A percentile compares a stretch with the other conserved stretches of the same genome.
These are phyloP conservation scores for Ophiosphaerella herpotricha DNA, from an alignment of 2,329 filamentous ascomycete genomes.

Conservation along the genomic window DNA sequence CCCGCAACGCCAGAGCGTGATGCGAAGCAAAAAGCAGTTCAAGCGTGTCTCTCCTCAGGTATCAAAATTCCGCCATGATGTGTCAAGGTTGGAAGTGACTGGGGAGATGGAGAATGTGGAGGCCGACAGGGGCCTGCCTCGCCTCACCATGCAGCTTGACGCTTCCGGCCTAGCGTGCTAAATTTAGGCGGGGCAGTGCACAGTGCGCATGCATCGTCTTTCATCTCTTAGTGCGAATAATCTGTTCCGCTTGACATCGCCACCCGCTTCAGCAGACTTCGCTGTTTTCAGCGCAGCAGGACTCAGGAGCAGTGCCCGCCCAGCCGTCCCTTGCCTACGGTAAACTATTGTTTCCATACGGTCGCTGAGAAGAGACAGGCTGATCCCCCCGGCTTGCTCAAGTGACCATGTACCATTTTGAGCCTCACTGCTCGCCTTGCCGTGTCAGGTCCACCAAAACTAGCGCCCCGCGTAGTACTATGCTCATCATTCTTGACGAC, in stretches of 20 bases:
- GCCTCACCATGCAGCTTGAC: conserved; percentile 9
- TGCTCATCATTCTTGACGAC: conserved; percentile 23
- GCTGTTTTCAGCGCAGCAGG: conserved; percentile 6
- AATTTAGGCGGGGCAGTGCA: conserved; percentile 40
- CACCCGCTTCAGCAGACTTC: conserved; percentile 15
- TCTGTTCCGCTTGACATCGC: conserved; percentile 22
- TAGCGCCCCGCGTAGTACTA: conserved; percentile 24
- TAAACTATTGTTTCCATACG: background rate
- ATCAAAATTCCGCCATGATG: background rate
- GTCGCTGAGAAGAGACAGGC: conserved; percentile 9
- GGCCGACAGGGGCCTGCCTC: conserved; percentile 16
- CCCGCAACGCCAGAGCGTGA: background rate
- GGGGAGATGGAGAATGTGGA: background rate
- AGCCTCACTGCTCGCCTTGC: conserved; percentile 18
- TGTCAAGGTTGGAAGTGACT: background rate
- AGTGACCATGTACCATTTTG: conserved; percentile 13
- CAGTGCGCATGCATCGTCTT: conserved; percentile 10
- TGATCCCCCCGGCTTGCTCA: conserved; percentile 12
- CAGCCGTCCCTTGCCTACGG: conserved; percentile 1
- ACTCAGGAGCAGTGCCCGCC: conserved; percentile 2
- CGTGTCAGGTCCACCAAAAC: conserved; percentile 24
- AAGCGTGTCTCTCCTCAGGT: background rate
- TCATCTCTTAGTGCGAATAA: conserved; percentile 20
- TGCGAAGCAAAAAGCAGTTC: background rate
- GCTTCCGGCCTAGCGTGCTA: conserved; percentile 23